These are phyloP conservation scores for Tricholomella constricta DNA, from an alignment of 768 basidiomycete species.

Conservation along the genomic window DNA sequence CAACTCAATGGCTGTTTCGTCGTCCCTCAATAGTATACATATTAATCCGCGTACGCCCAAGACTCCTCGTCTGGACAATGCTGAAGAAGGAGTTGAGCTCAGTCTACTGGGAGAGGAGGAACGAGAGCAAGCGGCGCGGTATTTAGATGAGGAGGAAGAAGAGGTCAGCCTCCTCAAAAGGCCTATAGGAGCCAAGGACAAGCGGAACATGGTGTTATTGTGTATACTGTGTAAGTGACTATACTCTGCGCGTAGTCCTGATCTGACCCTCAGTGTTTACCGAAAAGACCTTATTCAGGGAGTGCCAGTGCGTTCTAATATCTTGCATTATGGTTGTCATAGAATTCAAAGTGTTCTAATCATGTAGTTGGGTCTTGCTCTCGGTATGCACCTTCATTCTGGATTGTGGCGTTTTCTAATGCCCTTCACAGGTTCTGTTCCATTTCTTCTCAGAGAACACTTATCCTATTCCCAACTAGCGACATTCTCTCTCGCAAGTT, in stretches of 20 bases:
- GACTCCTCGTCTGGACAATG: constrained; percentile 40
- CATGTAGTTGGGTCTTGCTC: constrained; percentile 78
- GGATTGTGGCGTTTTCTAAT: neutral
- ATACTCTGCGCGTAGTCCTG: constrained; percentile 4
- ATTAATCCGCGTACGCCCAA: constrained; percentile 58
- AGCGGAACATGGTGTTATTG: constrained; percentile 79
- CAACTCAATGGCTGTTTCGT: constrained; percentile 54
- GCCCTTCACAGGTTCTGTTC: constrained; percentile 74
- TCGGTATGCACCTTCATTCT: constrained; percentile 50
- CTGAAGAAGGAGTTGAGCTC: constrained; percentile 61
- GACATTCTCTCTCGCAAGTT: constrained; percentile 88
- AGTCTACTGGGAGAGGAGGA: constrained; percentile 62
- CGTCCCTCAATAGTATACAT: constrained; percentile 60
- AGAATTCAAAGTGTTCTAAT: constrained; percentile 6
- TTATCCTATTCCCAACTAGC: constrained; percentile 97
- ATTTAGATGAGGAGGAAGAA: constrained; percentile 41
- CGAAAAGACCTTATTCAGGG: constrained; percentile 77
- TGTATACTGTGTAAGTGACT: constrained; percentile 79
- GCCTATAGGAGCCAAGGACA: constrained; percentile 72
- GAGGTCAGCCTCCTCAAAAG: constrained; percentile 37
- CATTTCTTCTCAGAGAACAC: constrained; percentile 93
- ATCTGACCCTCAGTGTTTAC: constrained; percentile 10
- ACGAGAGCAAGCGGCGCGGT: constrained; percentile 45
- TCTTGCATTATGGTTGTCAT: constrained; percentile 11
- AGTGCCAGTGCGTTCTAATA: constrained; percentile 68